Conservation (phyloP, 768 basidiomycete genomes). For the Mycena sanguinolenta region DNA sequence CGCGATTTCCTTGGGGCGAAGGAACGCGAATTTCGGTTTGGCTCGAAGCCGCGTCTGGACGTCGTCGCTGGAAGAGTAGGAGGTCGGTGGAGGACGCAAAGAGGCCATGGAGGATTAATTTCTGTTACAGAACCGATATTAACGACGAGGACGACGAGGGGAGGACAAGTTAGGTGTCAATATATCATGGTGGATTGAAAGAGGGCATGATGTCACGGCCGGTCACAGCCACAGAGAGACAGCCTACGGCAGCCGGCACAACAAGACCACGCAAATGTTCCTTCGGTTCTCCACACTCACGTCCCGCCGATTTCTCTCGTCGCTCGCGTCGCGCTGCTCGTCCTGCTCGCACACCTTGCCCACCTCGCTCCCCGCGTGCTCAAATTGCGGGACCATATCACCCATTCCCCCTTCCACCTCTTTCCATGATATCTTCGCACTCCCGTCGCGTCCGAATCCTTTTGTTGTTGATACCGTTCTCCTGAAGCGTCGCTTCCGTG, state of each 20-base stretch:
- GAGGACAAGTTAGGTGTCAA: no score
- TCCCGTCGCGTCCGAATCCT: constrained; percentile 73
- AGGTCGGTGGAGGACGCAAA: constrained; percentile 16
- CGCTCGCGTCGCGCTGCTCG: constrained; percentile 58
- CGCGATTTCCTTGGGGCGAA: constrained; percentile 5
- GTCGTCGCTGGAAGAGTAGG: background rate
- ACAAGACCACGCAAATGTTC: background rate
- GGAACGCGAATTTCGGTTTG: constrained; percentile 18
- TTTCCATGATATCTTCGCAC: constrained; percentile 78
- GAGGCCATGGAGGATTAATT: constrained; percentile 7
- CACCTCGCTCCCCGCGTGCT: constrained; percentile 81
- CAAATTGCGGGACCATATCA: constrained; percentile 76
- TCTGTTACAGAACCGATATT: no score
- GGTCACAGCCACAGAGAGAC: no score
- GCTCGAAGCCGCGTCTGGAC: constrained; percentile 22
- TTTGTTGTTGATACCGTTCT: constrained; percentile 74
- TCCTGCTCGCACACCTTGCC: constrained; percentile 72
- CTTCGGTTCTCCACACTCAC: no score
- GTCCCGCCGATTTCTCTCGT: constrained; percentile 23
- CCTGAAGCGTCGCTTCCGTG: constrained; percentile 76
- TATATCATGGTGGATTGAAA: no score
- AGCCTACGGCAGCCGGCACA: no score
- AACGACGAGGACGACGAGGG: no score
- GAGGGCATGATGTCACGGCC: constrained; percentile 2
- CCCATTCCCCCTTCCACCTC: constrained; percentile 66